Base-by-base conservation (phyloP, 1,139 yeast species). In the Suhomyces chickasaworum region DNA sequence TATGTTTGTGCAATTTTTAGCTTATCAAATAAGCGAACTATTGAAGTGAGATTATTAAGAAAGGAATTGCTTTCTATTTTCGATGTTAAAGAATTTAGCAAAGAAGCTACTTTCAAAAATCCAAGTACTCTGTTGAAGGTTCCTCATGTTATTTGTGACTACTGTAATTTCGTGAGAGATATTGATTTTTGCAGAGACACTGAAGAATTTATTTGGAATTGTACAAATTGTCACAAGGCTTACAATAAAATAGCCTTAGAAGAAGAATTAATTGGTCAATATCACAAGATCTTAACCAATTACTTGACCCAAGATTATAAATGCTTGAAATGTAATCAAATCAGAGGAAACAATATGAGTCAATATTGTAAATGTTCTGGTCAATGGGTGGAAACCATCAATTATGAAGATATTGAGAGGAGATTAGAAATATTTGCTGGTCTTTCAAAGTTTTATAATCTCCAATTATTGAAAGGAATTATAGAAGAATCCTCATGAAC, bases 331-430 rank as follows among this genome's bases (percentile, higher is more conserved):
- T 95, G 99, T 66, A 75, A 79, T 35, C 80, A 76, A 49, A 73
- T 89, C 46, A 81, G 83, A 56, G 81, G 80, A 32, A 84, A 81
- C 56, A 85, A 86, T 53, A 74, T 95, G 79, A 80, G 90, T 41
- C 75, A 75, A 29, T 83, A 84, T 63, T 95, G 99, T 65, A 70
- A 78, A 32, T 95, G 99, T 63, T 90, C 99, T 0, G 99, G 99
- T 3, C 64, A 68, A 30, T 93, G 97, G 96, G 69, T 66, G 1
- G 86, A 82, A 45, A 81, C 89, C 0, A 62, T 84, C 20, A 61
- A 74, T 10, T 69, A 73, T 43, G 66, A 61, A 2, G 77, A 74
- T 0, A 62, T 89, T 6, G 67, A 71, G 27, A 68, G 68, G 42
- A 71, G 71, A 44, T 58, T 84, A 6, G 66, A 65, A 10, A 73